Conservation (phyloP, 2,329 filamentous ascomycete genomes). For the Aspergillus sp. region DNA sequence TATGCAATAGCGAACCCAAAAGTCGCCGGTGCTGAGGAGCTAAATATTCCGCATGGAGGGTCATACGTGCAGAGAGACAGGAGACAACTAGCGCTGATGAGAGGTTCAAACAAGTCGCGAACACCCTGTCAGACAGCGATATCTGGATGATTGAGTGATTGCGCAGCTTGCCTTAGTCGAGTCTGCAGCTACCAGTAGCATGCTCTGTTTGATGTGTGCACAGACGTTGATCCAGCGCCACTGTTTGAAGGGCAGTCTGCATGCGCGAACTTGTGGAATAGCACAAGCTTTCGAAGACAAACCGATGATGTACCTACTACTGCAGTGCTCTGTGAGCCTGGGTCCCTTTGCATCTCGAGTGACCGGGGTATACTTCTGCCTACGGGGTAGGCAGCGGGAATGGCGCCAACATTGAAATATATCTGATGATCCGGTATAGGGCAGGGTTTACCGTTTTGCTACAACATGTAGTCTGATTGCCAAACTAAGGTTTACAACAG, state of each 20-base stretch:
- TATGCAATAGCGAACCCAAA: too few species aligned
- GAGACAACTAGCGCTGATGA: background rate
- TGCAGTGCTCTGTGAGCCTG: background rate
- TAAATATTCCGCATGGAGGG: background rate
- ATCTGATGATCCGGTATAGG: background rate
- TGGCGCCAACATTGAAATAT: background rate
- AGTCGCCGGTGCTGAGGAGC: background rate
- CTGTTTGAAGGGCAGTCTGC: background rate
- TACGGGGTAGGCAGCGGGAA: background rate
- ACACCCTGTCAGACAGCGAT: slow-evolving; percentile 1
- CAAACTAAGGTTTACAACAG: background rate
- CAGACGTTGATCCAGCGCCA: background rate
- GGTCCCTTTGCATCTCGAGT: background rate
- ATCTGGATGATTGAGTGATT: background rate
- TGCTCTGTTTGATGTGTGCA: background rate
- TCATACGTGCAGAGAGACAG: background rate
- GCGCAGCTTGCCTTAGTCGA: slow-evolving; percentile 3
- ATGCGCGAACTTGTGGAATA: background rate
- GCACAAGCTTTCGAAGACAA: background rate
- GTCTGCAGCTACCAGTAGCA: background rate
- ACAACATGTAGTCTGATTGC: background rate
- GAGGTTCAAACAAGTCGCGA: background rate
- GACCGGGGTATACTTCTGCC: background rate
- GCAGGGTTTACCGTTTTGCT: background rate
- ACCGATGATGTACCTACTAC: background rate